These are phyloP conservation scores for Tuber umbilicatum DNA, from an alignment of 495 filamentous ascomycete genomes.

Conservation along the genomic window DNA sequence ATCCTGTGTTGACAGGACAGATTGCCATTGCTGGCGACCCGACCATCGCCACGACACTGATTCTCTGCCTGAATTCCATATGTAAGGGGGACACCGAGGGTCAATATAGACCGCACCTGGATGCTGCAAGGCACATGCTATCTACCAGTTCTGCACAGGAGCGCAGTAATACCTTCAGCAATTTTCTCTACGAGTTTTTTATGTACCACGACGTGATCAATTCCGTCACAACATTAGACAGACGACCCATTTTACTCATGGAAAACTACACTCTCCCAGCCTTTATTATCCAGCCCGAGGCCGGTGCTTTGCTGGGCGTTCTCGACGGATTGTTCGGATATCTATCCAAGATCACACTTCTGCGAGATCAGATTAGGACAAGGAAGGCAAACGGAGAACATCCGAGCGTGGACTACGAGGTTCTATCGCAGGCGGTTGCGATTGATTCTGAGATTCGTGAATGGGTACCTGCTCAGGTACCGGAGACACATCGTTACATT, in stretches of 20 bases:
- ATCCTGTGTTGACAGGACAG: conserved; percentile 43
- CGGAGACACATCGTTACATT: conserved; percentile 64
- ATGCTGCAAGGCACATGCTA: conserved; percentile 68
- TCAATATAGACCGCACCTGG: conserved; percentile 73
- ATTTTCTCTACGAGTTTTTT: conserved; percentile 88
- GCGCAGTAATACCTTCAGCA: conserved; percentile 52
- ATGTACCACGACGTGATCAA: conserved; percentile 82
- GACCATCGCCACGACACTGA: conserved; percentile 71
- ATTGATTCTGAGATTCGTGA: conserved; percentile 70
- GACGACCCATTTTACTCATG: conserved; percentile 50
- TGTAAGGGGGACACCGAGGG: conserved; percentile 70
- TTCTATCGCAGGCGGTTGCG: conserved; percentile 64
- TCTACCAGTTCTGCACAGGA: conserved; percentile 51
- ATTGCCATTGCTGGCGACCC: conserved; percentile 43
- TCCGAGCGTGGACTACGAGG: conserved; percentile 66
- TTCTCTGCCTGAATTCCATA: conserved; percentile 73
- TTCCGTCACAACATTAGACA: conserved; percentile 65
- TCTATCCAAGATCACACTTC: conserved; percentile 70
- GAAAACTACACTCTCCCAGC: conserved; percentile 60
- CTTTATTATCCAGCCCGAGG: conserved; percentile 66
- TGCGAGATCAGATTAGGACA: conserved; percentile 68
- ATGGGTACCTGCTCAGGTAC: conserved; percentile 67
- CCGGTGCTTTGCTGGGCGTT: conserved; percentile 71
- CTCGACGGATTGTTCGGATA: conserved; percentile 77
- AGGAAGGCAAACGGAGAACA: conserved; percentile 58